Evolutionary conservation across 2,329 filamentous ascomycete genomes (phyloP).

Genomic region (Colletotrichum camelliae): DNA sequence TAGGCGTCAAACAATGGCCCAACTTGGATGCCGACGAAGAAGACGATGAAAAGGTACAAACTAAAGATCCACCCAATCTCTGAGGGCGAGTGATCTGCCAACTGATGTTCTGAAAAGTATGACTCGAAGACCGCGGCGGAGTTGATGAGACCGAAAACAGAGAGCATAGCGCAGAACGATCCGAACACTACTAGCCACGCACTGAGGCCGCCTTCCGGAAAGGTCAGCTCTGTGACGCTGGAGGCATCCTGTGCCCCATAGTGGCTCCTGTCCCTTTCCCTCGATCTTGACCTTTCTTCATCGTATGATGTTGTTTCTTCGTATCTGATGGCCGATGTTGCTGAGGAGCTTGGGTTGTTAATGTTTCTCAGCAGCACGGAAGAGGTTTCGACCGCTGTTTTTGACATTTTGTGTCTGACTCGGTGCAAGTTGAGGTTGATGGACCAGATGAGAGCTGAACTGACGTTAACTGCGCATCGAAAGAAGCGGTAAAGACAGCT

Average conservation of each 20-base stretch:
- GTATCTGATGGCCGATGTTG: not conserved
- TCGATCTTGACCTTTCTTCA: not conserved
- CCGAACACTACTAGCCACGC: conserved; percentile 83
- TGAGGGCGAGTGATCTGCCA: conserved; percentile 69
- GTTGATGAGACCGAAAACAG: conserved; percentile 76
- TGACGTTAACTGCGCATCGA: not conserved
- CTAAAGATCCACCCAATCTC: conserved; percentile 88
- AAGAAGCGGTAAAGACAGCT: not conserved
- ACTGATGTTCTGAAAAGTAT: conserved; percentile 76
- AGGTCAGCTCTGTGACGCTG: not conserved
- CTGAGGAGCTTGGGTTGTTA: not conserved
- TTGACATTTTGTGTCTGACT: not conserved
- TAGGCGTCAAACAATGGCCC: conserved; percentile 82
- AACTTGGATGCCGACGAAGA: conserved; percentile 82
- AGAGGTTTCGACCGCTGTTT: not conserved
- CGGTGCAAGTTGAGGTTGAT: accelerated
- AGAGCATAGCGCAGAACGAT: conserved; percentile 74
- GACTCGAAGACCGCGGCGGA: conserved; percentile 79
- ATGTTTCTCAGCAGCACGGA: not conserved
- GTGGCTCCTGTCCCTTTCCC: not conserved
- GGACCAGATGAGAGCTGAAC: not conserved
- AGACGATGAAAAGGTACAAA: conserved; percentile 80
- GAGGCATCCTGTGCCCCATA: not conserved
- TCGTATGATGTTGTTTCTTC: not conserved
- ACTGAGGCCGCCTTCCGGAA: conserved; percentile 73